Evolutionary conservation across 1,139 yeast species (phyloP).

Genomic region (Yamadazyma epiphylla): DNA sequence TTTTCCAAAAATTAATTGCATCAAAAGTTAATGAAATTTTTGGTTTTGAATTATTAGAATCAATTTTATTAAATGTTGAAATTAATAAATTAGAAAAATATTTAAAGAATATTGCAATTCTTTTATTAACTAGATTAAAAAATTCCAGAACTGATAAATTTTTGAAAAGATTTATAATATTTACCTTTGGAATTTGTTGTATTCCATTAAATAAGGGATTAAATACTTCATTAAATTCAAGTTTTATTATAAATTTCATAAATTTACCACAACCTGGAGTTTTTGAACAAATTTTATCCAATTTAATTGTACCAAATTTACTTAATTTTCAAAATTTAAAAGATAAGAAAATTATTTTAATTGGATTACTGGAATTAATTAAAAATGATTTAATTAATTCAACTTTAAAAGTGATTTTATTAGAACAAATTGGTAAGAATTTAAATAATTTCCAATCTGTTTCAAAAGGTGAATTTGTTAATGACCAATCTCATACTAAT

Average conservation of each 20-base stretch:
- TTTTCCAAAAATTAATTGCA: conserved; percentile 90
- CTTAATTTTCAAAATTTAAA: conserved; percentile 60
- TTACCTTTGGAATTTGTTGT: conserved; percentile 51
- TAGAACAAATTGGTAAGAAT: conserved; percentile 49
- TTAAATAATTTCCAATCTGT: conserved; percentile 40
- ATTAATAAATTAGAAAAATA: conserved; percentile 48
- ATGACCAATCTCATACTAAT: conserved; percentile 3
- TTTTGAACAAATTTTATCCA: conserved; percentile 60
- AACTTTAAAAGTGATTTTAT: conserved; percentile 43
- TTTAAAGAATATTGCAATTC: conserved; percentile 67
- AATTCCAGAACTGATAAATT: conserved; percentile 79
- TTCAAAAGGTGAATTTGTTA: conserved; percentile 1
- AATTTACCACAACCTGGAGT: conserved; percentile 63
- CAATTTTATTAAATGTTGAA: conserved; percentile 59
- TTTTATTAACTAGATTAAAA: conserved; percentile 77
- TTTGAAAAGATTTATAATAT: conserved; percentile 66
- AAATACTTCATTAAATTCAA: conserved; percentile 31
- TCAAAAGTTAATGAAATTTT: conserved; percentile 75
- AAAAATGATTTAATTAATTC: conserved; percentile 23
- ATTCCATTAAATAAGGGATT: conserved; percentile 29
- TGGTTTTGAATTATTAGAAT: conserved; percentile 82
- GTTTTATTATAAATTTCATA: conserved; percentile 51
- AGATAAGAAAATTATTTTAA: conserved; percentile 71
- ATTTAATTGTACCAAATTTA: conserved; percentile 67
- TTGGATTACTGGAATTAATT: conserved; percentile 66